phyloP scores from a whole-genome alignment of 2,329 filamentous ascomycete species.

The Fusarium palustre region DNA sequence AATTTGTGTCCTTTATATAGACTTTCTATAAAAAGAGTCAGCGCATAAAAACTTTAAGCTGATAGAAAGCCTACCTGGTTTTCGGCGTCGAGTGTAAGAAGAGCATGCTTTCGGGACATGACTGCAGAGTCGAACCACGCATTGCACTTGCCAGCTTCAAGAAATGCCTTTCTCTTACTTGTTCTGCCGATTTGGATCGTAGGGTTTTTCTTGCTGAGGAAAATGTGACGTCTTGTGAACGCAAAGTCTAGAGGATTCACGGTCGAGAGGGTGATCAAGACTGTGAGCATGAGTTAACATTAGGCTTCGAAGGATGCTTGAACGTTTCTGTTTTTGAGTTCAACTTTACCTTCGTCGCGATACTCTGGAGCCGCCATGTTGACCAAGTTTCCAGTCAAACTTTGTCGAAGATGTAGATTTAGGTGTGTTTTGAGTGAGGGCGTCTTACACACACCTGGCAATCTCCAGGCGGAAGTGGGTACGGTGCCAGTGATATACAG shows the following conservation, averaged over 20 bases:
- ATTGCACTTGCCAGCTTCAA: conserved; percentile 62
- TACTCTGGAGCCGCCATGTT: conserved; percentile 45
- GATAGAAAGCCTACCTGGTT: conserved; percentile 55
- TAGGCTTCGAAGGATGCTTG: neutral
- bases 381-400: neutral
- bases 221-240: conserved; percentile 47
- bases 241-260: conserved; percentile 39
- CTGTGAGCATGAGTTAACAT: conserved; percentile 42
- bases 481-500: neutral
- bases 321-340: neutral
- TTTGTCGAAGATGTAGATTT: neutral
- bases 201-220: conserved; percentile 49
- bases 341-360: conserved; percentile 42
- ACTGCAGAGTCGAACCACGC: conserved; percentile 78
- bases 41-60: conserved; percentile 4
- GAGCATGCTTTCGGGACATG: conserved; percentile 76
- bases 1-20: conserved; percentile 59
- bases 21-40: conserved; percentile 55
- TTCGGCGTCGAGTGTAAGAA: conserved; percentile 59
- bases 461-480: conserved; percentile 31
- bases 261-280: conserved; percentile 48
- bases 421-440: neutral
- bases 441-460: conserved; percentile 33
- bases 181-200: conserved; percentile 57
- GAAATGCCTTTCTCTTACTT: conserved; percentile 54